phyloP scores from a whole-genome alignment of 2,329 filamentous ascomycete genomes.

The Verticillium tricorpus region DNA sequence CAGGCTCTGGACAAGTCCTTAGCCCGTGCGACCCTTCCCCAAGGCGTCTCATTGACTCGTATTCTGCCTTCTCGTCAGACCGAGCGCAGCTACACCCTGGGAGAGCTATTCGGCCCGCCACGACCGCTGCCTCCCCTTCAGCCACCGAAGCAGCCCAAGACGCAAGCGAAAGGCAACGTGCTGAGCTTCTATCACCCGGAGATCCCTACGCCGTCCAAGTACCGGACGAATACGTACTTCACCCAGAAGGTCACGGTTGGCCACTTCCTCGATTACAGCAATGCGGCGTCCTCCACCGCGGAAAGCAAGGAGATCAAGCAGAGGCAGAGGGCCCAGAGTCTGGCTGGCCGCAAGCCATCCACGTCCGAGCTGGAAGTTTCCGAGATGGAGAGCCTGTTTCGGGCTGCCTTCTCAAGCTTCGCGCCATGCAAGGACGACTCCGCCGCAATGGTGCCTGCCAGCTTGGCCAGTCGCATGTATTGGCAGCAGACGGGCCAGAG shows the following conservation, averaged over 20 bases:
- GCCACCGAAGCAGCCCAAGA: constrained; percentile 67
- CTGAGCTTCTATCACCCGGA: constrained; percentile 52
- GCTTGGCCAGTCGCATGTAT: constrained; percentile 66
- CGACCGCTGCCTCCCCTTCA: constrained; percentile 61
- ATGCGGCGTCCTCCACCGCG: constrained; percentile 53
- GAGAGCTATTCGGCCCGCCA: constrained; percentile 69
- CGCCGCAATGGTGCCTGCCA: constrained; percentile 63
- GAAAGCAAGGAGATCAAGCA: constrained; percentile 37
- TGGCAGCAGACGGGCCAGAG: constrained; percentile 69
- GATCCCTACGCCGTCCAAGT: constrained; percentile 49
- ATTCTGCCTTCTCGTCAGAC: constrained; percentile 40
- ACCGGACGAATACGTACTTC: constrained; percentile 57
- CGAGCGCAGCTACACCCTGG: constrained; percentile 60
- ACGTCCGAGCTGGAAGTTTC: constrained; percentile 53
- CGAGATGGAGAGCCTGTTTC: constrained; percentile 70
- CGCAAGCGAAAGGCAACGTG: constrained; percentile 58
- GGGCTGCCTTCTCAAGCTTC: constrained; percentile 75
- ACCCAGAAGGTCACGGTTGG: constrained; percentile 62
- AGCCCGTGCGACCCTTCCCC: constrained; percentile 64
- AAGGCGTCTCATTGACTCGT: constrained; percentile 67
- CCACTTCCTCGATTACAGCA: constrained; percentile 66
- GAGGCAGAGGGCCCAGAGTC: constrained; percentile 55
- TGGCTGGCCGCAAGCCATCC: constrained; percentile 55
- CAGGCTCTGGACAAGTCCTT: constrained; percentile 35
- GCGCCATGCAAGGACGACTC: constrained; percentile 72